Base-by-base conservation (phyloP, 2,329 filamentous ascomycete species). In the Tolypocladium pustulatum region DNA sequence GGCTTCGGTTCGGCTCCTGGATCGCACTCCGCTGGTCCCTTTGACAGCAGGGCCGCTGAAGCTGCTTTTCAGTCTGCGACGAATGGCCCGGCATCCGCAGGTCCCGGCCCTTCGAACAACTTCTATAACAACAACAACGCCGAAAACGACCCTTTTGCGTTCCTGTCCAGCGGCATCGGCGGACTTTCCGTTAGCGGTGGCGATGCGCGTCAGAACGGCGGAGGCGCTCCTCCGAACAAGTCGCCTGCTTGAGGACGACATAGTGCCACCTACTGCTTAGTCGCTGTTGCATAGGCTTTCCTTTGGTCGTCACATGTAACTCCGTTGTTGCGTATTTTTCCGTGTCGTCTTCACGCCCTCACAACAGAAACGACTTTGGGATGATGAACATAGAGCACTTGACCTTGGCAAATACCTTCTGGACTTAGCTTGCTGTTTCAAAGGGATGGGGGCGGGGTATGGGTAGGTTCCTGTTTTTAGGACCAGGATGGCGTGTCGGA, bases 31-130 rank as follows among this genome's bases (percentile, higher is more conserved):
- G 89, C 89, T 49, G 89, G 91, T 15, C 88, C 88, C 6, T 97
- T 99, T 69, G 92, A 96, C 70, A 95, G 91, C 78, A 90, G 92
- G 62, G 89, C 91, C 62, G 91, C 93, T 20, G 93, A 97, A 76
- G 91, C 91, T 61, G 93, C 94, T 32, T 99, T 99, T 79, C 90
- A 90, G 70, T 90, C 89, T 46, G 91, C 90, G 43, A 87, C 87
- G 66, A 93, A 94, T 65, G 90, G 89, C 58, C 87, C 88, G 25
- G 86, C 87, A 20, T 90, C 89, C 52, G 87, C 87, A 61, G 89
- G 89, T 40, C 84, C 87, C 61, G 89, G 88, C 46, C 85, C 87
- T 38, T 86, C 88, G 49, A 73, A 73, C 75, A 75, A 75, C 65
- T 76, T 75, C 57, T 76, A 76, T 61, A 70, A 71, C 58, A 89